A percentile compares a stretch with the other conserved stretches of the same genome.
Evolutionary conservation across 371 early-diverging fungal genomes (phyloP).

Genomic region (Batkoa obscura): DNA sequence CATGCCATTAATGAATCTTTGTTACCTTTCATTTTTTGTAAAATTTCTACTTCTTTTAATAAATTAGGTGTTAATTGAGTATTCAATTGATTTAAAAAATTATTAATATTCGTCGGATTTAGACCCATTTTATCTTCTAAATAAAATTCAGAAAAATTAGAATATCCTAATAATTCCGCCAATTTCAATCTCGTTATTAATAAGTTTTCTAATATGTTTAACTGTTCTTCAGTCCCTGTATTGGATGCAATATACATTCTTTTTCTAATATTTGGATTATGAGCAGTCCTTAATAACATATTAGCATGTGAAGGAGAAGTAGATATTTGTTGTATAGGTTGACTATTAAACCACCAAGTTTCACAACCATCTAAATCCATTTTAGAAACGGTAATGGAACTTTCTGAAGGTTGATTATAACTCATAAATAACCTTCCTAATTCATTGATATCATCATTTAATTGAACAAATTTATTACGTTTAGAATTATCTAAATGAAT

Average conservation of each 20-base stretch:
- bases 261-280: conserved; percentile 39
- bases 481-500: conserved; percentile 55
- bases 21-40: conserved; percentile 21
- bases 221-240: conserved; percentile 37
- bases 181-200: conserved; percentile 50
- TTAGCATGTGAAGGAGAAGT: conserved; percentile 31
- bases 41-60: conserved; percentile 22
- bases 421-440: conserved; percentile 56
- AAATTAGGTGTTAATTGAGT: conserved; percentile 25
- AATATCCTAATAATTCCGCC: conserved; percentile 53
- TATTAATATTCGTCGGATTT: conserved; percentile 44
- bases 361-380: not conserved
- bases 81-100: conserved; percentile 52
- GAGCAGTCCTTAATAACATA: conserved; percentile 35
- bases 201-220: conserved; percentile 46
- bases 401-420: conserved; percentile 10
- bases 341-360: conserved; percentile 2
- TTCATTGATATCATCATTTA: conserved; percentile 64
- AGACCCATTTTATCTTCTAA: conserved; percentile 82
- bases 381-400: not conserved
- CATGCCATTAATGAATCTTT: conserved; percentile 22
- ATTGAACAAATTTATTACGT: conserved; percentile 48
- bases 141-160: conserved; percentile 61
- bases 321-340: conserved; percentile 19
- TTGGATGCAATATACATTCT: conserved; percentile 55